These are phyloP conservation scores for Rugosomyces carneus DNA, from an alignment of 1,284 basidiomycete genomes.

Conservation along the genomic window DNA sequence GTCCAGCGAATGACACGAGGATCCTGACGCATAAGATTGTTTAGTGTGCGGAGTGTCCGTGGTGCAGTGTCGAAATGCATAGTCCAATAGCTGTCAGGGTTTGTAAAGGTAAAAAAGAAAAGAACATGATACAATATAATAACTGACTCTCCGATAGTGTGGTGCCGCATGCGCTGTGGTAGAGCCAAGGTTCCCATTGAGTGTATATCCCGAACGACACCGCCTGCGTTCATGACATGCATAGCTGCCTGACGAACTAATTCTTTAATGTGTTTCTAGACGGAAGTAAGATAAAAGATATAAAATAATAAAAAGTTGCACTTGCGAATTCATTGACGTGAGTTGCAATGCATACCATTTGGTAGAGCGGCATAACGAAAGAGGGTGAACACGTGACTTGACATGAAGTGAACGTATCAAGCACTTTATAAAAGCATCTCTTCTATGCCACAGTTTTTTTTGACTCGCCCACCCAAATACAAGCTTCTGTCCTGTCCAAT, in stretches of 20 bases:
- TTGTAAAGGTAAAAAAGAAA: not conserved
- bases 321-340: slow-evolving; percentile 71
- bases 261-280: slow-evolving; percentile 68
- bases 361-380: slow-evolving; percentile 69
- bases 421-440: no score
- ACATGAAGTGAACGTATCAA: no score
- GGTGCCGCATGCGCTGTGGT: slow-evolving; percentile 70
- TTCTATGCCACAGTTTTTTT: no score
- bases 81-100: slow-evolving; percentile 72
- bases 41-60: slow-evolving; percentile 55
- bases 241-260: slow-evolving; percentile 70
- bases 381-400: slow-evolving; percentile 9
- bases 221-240: slow-evolving; percentile 73
- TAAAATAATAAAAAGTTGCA: not conserved
- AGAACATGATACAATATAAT: not conserved
- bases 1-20: slow-evolving; percentile 82
- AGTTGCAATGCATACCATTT: slow-evolving; percentile 71
- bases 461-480: slow-evolving; percentile 15
- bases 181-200: slow-evolving; percentile 72
- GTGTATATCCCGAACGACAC: slow-evolving; percentile 73
- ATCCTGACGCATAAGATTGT: slow-evolving; percentile 65
- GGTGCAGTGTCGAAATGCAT: slow-evolving; percentile 87
- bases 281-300: slow-evolving; percentile 3
- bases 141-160: slow-evolving; percentile 75
- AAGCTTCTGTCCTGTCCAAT: slow-evolving; percentile 24